Evolutionary conservation across 1,284 basidiomycete genomes (phyloP).

Genomic region (Ustilago tritici): DNA sequence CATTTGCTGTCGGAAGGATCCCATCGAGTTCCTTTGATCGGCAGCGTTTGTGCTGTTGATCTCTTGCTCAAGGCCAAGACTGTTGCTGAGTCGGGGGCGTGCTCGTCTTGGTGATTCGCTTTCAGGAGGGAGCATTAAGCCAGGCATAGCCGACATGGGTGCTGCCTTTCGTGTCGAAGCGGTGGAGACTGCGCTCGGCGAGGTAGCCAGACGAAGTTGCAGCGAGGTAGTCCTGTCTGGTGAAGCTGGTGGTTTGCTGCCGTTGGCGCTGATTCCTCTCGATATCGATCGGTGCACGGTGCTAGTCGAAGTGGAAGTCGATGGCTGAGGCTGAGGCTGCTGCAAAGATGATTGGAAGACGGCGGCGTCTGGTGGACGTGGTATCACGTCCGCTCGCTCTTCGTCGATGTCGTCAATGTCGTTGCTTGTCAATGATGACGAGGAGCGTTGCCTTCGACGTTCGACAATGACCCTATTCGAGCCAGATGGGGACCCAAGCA

Average conservation of each 20-base stretch:
- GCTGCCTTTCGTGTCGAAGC: slow-evolving; percentile 5
- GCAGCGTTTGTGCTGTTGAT: slow-evolving; percentile 12
- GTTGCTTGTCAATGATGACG: slow-evolving; percentile 18
- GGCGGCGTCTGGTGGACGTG: slow-evolving; percentile 21
- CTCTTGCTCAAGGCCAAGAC: slow-evolving; percentile 51
- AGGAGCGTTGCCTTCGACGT: slow-evolving; percentile 21
- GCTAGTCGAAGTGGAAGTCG: neutral
- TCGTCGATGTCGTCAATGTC: slow-evolving; percentile 22
- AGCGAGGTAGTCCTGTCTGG: slow-evolving; percentile 47
- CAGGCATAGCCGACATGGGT: slow-evolving; percentile 24
- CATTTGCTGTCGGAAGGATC: slow-evolving; percentile 57
- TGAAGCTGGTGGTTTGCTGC: slow-evolving; percentile 22
- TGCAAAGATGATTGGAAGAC: slow-evolving; percentile 18
- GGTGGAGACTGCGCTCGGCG: slow-evolving; percentile 11
- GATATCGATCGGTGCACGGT: slow-evolving; percentile 3
- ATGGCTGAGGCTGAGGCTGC: slow-evolving; percentile 10
- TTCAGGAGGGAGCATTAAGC: slow-evolving; percentile 15
- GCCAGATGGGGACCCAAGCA: slow-evolving; percentile 7
- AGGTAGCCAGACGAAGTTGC: slow-evolving; percentile 13
- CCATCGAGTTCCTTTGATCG: slow-evolving; percentile 15
- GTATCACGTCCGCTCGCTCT: slow-evolving; percentile 20
- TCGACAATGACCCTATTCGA: slow-evolving; percentile 40
- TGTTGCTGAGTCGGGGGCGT: slow-evolving; percentile 22
- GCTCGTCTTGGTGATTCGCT: slow-evolving; percentile 9
- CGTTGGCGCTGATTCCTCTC: slow-evolving; percentile 5